Evolutionary conservation across 495 filamentous ascomycete genomes (phyloP), one percentile per base, ranked within the genome.

Genomic region (Aspergillus steynii): DNA sequence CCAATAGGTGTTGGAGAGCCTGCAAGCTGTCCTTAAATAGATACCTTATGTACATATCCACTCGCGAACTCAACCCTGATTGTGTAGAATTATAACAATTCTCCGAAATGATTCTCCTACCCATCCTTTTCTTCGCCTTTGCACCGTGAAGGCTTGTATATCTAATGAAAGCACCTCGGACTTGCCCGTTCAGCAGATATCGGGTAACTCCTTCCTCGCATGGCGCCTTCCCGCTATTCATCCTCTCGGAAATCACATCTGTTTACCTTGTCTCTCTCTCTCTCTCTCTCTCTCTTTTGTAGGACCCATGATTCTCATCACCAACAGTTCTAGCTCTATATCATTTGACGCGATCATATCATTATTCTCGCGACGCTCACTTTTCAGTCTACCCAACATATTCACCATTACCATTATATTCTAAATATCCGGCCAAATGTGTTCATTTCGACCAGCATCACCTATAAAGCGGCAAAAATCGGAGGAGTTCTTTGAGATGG

Each of bases 11-110:
- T 75, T 90, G 61, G 88, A 91, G 83, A 86, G 80, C 75, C 83
- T 92, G 72, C 89, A 93, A 78, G 81, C 85, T 65, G 82, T 82
- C 65, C 80, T 92, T 67, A 93, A 91, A 83, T 91, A 87, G 77
- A 73, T 69, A 64, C 58, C 64, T 73, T 68, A 76, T 79, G 77
- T 79, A 79, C 71, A 79, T 79, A 79, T 71, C 71, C 71, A 67
- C 61, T 74, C 63, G 73, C 65, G 66, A 58, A 66, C 64, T 62
- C 65, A 54, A 65, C 59, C 58, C 28, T 68, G 61, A 76, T 74
- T 67, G 32, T 79, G 77, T 77, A 79, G 74, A 77, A 79, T 74
- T 75, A 77, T 70, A 77, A 61, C 71, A 71, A 72, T 71, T 74
- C 65, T 72, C 51, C 63, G 67, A 64, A 68, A 64, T 65, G 31